Conservation (phyloP, 495 filamentous ascomycete genomes). For the Trichoderma virens region DNA sequence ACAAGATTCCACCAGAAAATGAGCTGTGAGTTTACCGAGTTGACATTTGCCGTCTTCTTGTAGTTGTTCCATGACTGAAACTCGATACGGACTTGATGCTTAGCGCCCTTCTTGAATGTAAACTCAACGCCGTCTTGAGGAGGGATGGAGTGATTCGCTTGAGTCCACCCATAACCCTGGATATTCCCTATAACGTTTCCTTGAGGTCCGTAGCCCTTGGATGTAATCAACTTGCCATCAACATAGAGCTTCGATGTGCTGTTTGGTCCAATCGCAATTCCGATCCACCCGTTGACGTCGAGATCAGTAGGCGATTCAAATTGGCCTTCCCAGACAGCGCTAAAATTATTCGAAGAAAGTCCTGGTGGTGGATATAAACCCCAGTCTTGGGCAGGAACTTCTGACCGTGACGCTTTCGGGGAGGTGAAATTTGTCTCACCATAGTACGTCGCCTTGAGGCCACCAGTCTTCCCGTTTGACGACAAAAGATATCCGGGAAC, state of each 20-base stretch:
- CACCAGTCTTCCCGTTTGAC: constrained; percentile 23
- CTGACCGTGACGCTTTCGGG: constrained; percentile 21
- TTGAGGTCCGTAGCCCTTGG: constrained; percentile 18
- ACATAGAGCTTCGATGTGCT: constrained; percentile 31
- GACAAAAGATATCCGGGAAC: constrained; percentile 34
- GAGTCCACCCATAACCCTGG: constrained; percentile 22
- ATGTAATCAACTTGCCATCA: constrained; percentile 20
- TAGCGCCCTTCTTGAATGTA: constrained; percentile 25
- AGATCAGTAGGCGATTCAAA: constrained; percentile 28
- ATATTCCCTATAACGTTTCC: constrained; percentile 25
- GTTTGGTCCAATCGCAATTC: constrained; percentile 29
- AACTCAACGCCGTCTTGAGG: constrained; percentile 30
- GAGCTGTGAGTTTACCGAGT: constrained; percentile 36
- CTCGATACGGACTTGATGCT: constrained; percentile 33
- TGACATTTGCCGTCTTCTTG: constrained; percentile 31
- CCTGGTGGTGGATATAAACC: constrained; percentile 34
- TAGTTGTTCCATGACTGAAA: constrained; percentile 39
- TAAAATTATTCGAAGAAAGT: constrained; percentile 36
- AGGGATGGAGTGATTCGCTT: constrained; percentile 9
- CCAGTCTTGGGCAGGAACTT: constrained; percentile 34
- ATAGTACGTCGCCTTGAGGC: constrained; percentile 35
- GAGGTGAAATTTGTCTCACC: constrained; percentile 29
- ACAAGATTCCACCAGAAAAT: constrained; percentile 41
- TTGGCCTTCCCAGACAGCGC: constrained; percentile 33
- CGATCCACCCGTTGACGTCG: constrained; percentile 29